A percentile compares a stretch with the other conserved stretches of the same genome.
These are phyloP conservation scores for Curvularia spicifera DNA, from an alignment of 2,329 filamentous ascomycete species.

Conservation along the genomic window DNA sequence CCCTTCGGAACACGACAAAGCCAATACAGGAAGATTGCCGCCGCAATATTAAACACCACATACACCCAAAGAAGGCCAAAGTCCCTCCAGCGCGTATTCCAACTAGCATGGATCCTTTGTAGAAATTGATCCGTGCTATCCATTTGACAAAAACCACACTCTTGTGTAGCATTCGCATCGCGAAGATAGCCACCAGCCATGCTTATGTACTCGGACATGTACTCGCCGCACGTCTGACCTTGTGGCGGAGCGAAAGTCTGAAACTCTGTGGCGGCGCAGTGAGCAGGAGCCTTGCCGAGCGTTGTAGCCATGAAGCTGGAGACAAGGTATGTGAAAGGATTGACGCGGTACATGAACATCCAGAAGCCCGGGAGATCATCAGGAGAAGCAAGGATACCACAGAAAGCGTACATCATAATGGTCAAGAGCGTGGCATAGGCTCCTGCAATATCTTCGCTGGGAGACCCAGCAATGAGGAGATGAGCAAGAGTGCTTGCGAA, in stretches of 20 bases:
- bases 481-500: constrained; percentile 73
- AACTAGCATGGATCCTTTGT: constrained; percentile 49
- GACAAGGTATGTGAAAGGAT: constrained; percentile 70
- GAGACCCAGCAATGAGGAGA: constrained; percentile 73
- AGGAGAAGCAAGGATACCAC: constrained; percentile 67
- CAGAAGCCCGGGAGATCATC: constrained; percentile 70
- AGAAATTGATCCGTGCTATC: constrained; percentile 57
- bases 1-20: constrained; percentile 58
- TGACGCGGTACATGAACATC: constrained; percentile 77
- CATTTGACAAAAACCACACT: constrained; percentile 59
- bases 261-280: constrained; percentile 55
- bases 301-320: constrained; percentile 63
- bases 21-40: constrained; percentile 61
- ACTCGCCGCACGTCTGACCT: constrained; percentile 51
- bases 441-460: constrained; percentile 70
- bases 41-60: constrained; percentile 58
- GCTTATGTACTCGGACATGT: constrained; percentile 53
- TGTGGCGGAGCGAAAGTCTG: constrained; percentile 48
- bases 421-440: constrained; percentile 66
- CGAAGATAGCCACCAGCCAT: constrained; percentile 51
- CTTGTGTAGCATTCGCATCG: constrained; percentile 48
- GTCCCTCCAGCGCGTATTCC: constrained; percentile 64
- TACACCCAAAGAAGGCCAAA: constrained; percentile 60
- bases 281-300: constrained; percentile 56
- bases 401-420: constrained; percentile 53